Base-by-base conservation (phyloP, 129 eudicot species). In the Centella asiatica region DNA sequence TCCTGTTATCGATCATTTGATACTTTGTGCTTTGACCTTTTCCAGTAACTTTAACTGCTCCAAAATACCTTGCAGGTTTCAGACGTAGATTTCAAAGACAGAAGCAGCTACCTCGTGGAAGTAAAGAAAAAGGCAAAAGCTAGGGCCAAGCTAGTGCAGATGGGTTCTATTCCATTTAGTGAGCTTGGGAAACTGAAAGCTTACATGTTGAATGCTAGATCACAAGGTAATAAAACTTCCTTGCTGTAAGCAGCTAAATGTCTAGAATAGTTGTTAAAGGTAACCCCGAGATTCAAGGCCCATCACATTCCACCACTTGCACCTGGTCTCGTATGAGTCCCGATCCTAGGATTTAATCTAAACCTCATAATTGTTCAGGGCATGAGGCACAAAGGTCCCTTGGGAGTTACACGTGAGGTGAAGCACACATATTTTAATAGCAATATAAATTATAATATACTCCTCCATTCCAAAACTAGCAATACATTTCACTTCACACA, bases 121-220 rank as follows among this genome's bases (percentile, higher is more conserved):
- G 73, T 64, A 63, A 67, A 77, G 83, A 92, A 84, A 61, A 92
- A 82, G 78, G 73, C 70, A 48, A 69, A 67, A 75, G 81, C 84
- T 24, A 78, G 28, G 68, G 85, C 88, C 60, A 78, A 76, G 45
- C 86, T 92, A 65, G 95, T 78, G 62, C 74, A 71, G 56, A 62
- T 15, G 60, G 95, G 90, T 64, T 80, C 81, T 52, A 59, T 84
- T 45, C 85, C 96, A 50, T 32, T 78, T 68, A 46, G 22, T 26
- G 90, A 84, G 68, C 81, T 92, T 47, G 83, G 80, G 44, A 87
- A 85, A 66, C 75, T 87, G 50, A 87, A 76, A 76, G 74, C 76
- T 68, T 87, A 70, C 69, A 59, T 82, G 15, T 54, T 92, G 32
- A 77, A 84, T 73, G 19, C 69, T 57, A 60, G 64, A 72, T 78